Conservation (phyloP, 257 asterid genomes). For the Plantago elongata region DNA sequence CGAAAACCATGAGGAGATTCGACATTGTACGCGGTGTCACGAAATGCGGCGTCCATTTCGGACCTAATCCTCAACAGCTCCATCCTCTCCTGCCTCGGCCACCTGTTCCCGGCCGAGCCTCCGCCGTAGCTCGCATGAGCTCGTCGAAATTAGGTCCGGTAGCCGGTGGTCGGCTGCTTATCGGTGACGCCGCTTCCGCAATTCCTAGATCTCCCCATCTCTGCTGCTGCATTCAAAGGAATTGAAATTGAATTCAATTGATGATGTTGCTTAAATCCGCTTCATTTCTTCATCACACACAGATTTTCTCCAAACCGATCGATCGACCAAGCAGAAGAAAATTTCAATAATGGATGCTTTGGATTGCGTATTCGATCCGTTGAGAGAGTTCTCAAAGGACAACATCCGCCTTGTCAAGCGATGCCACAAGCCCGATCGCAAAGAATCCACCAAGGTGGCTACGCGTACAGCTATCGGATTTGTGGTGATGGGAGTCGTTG, state of each 20-base stretch:
- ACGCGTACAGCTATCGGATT: conserved; percentile 44
- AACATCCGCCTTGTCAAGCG: conserved; percentile 39
- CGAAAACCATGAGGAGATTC: no score
- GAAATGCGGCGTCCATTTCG: conserved; percentile 38
- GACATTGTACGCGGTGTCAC: conserved; percentile 39
- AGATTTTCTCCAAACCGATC: no score
- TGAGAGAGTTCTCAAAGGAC: conserved; percentile 39
- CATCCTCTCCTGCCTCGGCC: conserved; percentile 45
- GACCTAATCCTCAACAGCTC: conserved; percentile 35
- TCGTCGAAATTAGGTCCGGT: conserved; percentile 28
- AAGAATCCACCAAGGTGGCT: conserved; percentile 39
- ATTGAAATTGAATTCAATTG: no score
- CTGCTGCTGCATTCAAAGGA: conserved; percentile 23
- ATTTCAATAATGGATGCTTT: conserved; percentile 29
- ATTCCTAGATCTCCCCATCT: conserved; percentile 35
- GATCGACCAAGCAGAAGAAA: no score
- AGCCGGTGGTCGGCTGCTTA: conserved; percentile 39
- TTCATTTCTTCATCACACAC: no score
- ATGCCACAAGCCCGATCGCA: conserved; percentile 49
- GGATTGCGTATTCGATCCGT: conserved; percentile 39
- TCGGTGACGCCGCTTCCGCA: conserved; percentile 40
- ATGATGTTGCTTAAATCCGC: no score
- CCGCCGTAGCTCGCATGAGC: conserved; percentile 23
- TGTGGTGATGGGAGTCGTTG: conserved; percentile 47
- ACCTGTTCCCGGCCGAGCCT: conserved; percentile 27